Percentiles rank a stretch among this genome's conserved stretches.
Evolutionary conservation across 768 basidiomycete genomes (phyloP).

Genomic region (Mycena vulgaris): DNA sequence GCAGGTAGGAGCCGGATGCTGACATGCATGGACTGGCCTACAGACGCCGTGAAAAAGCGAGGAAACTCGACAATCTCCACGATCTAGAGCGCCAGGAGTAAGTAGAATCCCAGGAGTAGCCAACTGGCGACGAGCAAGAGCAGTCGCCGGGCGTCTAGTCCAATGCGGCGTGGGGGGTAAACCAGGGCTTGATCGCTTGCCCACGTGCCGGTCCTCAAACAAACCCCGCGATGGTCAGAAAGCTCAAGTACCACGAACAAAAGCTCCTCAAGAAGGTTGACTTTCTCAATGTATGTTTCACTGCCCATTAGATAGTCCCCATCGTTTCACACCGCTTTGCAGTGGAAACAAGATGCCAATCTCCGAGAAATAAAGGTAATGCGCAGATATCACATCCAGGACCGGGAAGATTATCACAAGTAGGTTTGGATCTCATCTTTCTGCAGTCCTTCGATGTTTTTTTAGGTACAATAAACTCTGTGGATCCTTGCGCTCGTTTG

Average conservation of each 20-base stretch:
- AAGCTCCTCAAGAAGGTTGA: conserved; percentile 97
- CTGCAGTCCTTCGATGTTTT: neutral
- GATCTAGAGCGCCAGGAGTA: conserved; percentile 1
- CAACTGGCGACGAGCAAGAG: neutral
- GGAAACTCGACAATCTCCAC: conserved; percentile 1
- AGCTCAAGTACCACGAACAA: conserved; percentile 97
- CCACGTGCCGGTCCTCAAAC: conserved; percentile 27
- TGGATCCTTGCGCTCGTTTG: conserved; percentile 87
- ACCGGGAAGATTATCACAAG: conserved; percentile 96
- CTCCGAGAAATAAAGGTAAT: conserved; percentile 94
- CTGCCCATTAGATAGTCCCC: conserved; percentile 26
- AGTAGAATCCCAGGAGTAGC: neutral
- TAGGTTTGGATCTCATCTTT: conserved; percentile 47
- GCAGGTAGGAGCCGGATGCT: conserved; percentile 35
- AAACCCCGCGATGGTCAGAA: conserved; percentile 78
- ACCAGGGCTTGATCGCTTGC: conserved; percentile 7
- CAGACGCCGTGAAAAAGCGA: conserved; percentile 18
- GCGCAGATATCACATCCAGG: conserved; percentile 95
- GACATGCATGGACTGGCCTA: conserved; percentile 32
- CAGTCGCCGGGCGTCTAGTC: neutral
- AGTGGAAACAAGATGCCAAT: conserved; percentile 98
- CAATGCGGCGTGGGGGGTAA: conserved; percentile 34
- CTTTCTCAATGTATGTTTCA: conserved; percentile 83
- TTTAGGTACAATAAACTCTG: conserved; percentile 94
- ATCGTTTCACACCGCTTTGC: conserved; percentile 34